Base-by-base conservation (phyloP, 1,284 basidiomycete genomes). In the Ceratobasidium sp. region DNA sequence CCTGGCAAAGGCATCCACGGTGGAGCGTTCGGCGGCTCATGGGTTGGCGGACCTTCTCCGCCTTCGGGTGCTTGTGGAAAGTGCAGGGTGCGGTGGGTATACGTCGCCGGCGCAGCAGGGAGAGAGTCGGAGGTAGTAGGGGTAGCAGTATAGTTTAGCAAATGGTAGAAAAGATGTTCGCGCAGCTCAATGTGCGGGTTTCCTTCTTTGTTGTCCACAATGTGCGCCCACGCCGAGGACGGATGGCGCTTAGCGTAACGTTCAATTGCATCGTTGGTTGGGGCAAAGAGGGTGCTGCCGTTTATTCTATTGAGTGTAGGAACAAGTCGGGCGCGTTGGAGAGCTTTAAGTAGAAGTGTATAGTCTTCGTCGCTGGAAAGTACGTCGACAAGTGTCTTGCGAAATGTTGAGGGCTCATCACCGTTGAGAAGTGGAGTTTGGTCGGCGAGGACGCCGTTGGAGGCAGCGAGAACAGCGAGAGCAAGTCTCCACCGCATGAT, bases 151-250 rank as follows among this genome's bases (percentile, higher is more conserved):
- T 91, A 91, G 82, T 99, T 98, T 76, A 99, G 84, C 52, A 98
- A 82, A 81, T 99, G 98, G 80, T 99, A 99, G 77, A 98, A 91
- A 58, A 99, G 86, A 77, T 95, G 92, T 79, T 98, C 95, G 55
- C 97, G 87, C 58, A 98, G 87, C 73, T 87, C 83, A 76, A 93
- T 89, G 71, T 95, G 88, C 52, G 98, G 85, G 80, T 99, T 99
- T 81, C 98, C 96, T 28, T 80, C 83, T 18, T 66, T 57, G 11
- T 57, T 49, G 16, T 63, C 59, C 21, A 73, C 62, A 46, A 43
- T 23, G n/a, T n/a, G 72, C 63, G 71, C 58, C 58, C 67, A 63
- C 82, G 66, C 76, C 76, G 35, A 80, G 78, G 89, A 88, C 90
- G 11, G 89, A 79, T n/a, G 80, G 63, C 59, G 84, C 82, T 50